Evolutionary conservation across 805 yeast genomes (phyloP), one percentile per base, ranked within the genome.

Genomic region (Scheffersomyces spartinae): DNA sequence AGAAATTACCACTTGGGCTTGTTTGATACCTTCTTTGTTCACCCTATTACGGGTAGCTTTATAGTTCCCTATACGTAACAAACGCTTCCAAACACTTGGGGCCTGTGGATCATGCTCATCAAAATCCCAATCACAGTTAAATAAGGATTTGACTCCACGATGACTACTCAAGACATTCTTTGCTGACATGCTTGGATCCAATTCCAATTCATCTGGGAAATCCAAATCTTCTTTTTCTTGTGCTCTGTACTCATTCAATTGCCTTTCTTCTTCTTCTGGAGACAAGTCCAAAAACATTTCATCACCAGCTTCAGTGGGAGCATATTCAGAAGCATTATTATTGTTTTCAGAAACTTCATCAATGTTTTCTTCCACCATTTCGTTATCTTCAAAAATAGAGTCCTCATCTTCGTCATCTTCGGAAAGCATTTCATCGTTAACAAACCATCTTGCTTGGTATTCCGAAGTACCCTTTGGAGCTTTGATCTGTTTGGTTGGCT

Each of bases 121-220:
- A 37, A 70, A 70, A 40, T 85, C 85, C 98, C 98, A 88, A 20
- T 70, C 65, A 36, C 91, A 74, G 31, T 76, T 73, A 26, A 79
- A 74, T 33, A 93, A 54, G 18, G 81, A 80, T 50, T 83, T 82
- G 36, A 86, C 68, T 32, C 97, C 97, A 50, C 96, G 69, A 52
- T 84, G 88, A 33, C 85, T 70, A 16, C 63, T 53, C 30, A 91
- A 62, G 35, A 83, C 68, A 35, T 85, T 84, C 40, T 68, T 68
- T 7, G 82, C 97, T 4, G 79, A 66, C 36, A 70, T 86, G 5
- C 52, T 46, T 16, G 96, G 96, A 23, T 64, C 68, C 21, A 91
- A 56, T 49, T 91, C 97, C 29, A 88, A 55, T 55, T 91, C 98
- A 53, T 91, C 99, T 0, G 97, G 97, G 62, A 85, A 91, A 41